Evolutionary conservation across 768 basidiomycete genomes (phyloP).

Genomic region (Clavulina sp.): DNA sequence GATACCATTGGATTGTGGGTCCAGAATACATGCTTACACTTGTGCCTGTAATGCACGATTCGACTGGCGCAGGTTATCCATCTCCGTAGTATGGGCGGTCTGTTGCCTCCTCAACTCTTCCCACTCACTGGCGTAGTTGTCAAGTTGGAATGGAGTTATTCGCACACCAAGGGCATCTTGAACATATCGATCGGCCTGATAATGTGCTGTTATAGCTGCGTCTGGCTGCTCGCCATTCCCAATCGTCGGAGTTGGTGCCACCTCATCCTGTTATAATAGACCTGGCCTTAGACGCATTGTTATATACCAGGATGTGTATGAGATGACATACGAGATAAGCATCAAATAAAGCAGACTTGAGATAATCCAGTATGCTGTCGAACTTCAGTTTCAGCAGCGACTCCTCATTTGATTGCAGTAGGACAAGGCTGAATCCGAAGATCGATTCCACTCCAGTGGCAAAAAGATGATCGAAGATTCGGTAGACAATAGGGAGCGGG

Average conservation of each 20-base stretch:
- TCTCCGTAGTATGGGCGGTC: constrained; percentile 68
- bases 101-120: constrained; percentile 58
- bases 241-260: too few species aligned
- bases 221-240: background rate
- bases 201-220: constrained; percentile 19
- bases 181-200: constrained; percentile 69
- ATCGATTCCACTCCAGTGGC: constrained; percentile 96
- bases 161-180: constrained; percentile 67
- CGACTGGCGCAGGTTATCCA: constrained; percentile 64
- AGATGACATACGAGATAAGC: constrained; percentile 39
- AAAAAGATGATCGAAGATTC: constrained; percentile 91
- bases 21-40: constrained; percentile 39
- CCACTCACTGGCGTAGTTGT: constrained; percentile 76
- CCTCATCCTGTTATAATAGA: too few species aligned
- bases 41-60: constrained; percentile 62
- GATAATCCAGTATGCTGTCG: constrained; percentile 71
- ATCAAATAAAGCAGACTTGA: constrained; percentile 72
- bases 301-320: background rate
- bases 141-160: constrained; percentile 94
- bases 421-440: constrained; percentile 79
- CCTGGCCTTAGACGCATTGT: too few species aligned
- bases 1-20: constrained; percentile 1
- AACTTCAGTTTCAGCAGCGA: constrained; percentile 65
- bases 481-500: constrained; percentile 82
- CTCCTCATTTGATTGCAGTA: constrained; percentile 80